phyloP scores from a whole-genome alignment of 805 yeast genomes.

The Pichia nanzhaoensis region DNA sequence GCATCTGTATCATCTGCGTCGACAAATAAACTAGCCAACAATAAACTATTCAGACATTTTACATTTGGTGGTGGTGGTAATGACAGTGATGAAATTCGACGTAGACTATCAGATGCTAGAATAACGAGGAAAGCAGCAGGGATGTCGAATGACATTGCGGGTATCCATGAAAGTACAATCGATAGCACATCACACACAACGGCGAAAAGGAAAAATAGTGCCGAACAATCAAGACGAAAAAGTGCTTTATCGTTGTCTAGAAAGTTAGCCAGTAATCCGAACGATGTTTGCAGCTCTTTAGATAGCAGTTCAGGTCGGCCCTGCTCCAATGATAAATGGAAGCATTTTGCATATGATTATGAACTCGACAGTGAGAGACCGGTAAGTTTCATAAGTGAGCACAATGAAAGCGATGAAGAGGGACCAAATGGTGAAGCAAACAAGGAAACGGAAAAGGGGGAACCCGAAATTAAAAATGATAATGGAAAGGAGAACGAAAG shows the following conservation, averaged over 20 bases:
- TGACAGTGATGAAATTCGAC: constrained; percentile 27
- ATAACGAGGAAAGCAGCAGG: constrained; percentile 37
- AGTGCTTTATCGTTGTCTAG: constrained; percentile 1
- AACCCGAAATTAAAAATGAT: too few relatives aligned
- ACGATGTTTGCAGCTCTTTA: background rate
- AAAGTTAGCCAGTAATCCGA: background rate
- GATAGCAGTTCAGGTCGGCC: constrained; percentile 9
- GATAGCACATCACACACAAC: constrained; percentile 8
- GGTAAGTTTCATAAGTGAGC: constrained; percentile 15
- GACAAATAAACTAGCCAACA: background rate
- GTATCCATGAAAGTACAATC: constrained; percentile 26
- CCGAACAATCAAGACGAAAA: background rate
- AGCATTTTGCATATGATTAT: constrained; percentile 15
- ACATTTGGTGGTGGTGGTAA: constrained; percentile 28
- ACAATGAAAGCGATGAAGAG: background rate
- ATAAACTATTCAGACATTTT: constrained; percentile 23
- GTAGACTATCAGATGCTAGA: constrained; percentile 31
- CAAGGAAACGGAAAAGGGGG: background rate
- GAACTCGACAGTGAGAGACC: constrained; percentile 16
- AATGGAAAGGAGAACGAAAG: too few relatives aligned
- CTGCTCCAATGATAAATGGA: constrained; percentile 14
- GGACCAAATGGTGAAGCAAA: background rate
- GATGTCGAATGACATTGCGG: constrained; percentile 41
- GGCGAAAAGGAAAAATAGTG: background rate
- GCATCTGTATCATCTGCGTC: background rate